Base-by-base conservation (phyloP, 73 alveolate genomes). In the Paramecium sonneborni region DNA sequence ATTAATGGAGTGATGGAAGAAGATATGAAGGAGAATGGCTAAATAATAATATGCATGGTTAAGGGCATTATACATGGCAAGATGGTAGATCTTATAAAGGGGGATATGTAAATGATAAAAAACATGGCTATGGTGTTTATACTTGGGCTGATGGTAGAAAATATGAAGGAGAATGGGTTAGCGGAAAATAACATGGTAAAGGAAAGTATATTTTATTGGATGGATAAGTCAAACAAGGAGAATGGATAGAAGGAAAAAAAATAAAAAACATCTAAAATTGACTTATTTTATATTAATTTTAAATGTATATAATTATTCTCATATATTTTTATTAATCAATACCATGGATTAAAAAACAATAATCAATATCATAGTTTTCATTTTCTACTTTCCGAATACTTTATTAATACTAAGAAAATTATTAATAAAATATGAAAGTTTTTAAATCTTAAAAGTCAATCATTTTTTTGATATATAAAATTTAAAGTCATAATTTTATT, bases 1-100 rank as follows among this genome's bases (percentile, higher is more conserved):
- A 94, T 84, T 88, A 58, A 37, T 95, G 98, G 97, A 95, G 94
- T 56, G 97, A 94, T 57, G 97, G 97, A 35, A 88, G 94, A 72
- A 88, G 74, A 28, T 88, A 88, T 88, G 94, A 88, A 82, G 94
- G 94, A 24, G 94, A 88, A 28, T 88, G 94, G 94, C 18, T 62
- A 3, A 88, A 88, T 70, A 88, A 88, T 70, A 88, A 88, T 44
- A 88, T 88, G 94, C 94, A 88, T 44, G 94, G 94, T 15, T 48
- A 70, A 43, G 94, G 94, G 26, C 57, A 39, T 9, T 88, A 88
- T 46, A 43, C 85, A 11, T 88, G 94, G 94, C 70, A 82, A 52
- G 94, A 88, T 88, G 94, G 94, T 11, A 88, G 94, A 88, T 39
- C 85, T 18, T 88, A 88, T 88, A 88, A 82, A 30, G 94, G 94